phyloP scores from a whole-genome alignment of 202 grass and related monocot genomes.

The Musa balbisiana region DNA sequence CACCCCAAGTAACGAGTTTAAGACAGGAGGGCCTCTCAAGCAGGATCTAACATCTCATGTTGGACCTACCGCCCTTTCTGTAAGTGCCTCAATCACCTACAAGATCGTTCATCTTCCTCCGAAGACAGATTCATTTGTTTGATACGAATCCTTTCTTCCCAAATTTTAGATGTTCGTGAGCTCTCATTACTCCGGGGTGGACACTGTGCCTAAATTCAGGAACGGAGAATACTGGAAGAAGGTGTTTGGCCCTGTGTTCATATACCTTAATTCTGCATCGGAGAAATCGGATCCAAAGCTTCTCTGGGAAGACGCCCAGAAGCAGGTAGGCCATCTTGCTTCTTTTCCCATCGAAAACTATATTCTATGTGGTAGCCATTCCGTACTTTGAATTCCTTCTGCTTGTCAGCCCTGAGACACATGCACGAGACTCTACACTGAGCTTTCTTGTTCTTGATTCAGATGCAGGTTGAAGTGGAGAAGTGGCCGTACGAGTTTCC shows the following conservation, averaged over 20 bases:
- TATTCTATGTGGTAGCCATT: not conserved
- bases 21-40: not conserved
- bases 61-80: constrained; percentile 2
- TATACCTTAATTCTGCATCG: constrained; percentile 58
- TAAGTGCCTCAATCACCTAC: not conserved
- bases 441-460: constrained; percentile 3
- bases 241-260: constrained; percentile 49
- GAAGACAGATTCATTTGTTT: not conserved
- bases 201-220: constrained; percentile 25
- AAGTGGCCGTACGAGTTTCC: constrained; percentile 72
- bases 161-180: constrained; percentile 53
- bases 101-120: not conserved
- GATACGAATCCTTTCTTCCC: not conserved
- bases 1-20: not conserved
- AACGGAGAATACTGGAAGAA: constrained; percentile 74
- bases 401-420: not conserved
- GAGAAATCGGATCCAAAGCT: not conserved
- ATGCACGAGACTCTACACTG: not conserved
- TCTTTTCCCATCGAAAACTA: not conserved
- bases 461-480: constrained; percentile 33
- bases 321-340: constrained; percentile 20
- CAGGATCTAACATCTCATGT: constrained; percentile 12
- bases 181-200: constrained; percentile 41
- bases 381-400: not conserved
- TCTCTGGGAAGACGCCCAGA: constrained; percentile 60